Percentiles rank a stretch among this genome's conserved stretches.
phyloP scores from a whole-genome alignment of 441 rosid genomes.

The Sinapis alba region DNA sequence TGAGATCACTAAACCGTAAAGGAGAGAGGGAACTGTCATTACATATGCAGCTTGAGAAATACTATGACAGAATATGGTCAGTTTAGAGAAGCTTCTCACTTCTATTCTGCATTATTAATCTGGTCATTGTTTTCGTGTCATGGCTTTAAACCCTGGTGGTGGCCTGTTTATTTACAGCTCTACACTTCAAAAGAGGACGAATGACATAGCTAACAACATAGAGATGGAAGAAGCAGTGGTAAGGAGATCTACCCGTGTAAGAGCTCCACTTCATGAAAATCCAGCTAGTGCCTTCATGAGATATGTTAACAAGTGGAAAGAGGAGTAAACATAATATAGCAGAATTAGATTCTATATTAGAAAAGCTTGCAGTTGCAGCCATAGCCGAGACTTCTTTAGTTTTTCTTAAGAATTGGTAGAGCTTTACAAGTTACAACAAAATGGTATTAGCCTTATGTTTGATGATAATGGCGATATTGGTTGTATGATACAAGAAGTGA shows the following conservation, averaged over 20 bases:
- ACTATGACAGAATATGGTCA: slow-evolving; percentile 77
- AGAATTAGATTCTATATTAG: slow-evolving; percentile 31
- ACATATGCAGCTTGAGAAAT: slow-evolving; percentile 64
- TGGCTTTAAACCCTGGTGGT: slow-evolving; percentile 3
- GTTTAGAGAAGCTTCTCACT: slow-evolving; percentile 20
- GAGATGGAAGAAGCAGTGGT: slow-evolving; percentile 81
- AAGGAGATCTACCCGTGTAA: slow-evolving; percentile 89
- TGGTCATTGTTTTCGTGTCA: neutral
- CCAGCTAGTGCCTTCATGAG: slow-evolving; percentile 76
- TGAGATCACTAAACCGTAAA: slow-evolving; percentile 83
- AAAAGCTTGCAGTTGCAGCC: slow-evolving; percentile 34
- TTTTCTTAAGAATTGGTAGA: too few species aligned
- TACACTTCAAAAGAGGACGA: slow-evolving; percentile 73
- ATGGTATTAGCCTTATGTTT: too few species aligned
- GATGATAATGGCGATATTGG: too few species aligned
- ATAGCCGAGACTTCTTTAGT: too few species aligned
- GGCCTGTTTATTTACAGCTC: slow-evolving; percentile 45
- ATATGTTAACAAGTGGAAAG: slow-evolving; percentile 95
- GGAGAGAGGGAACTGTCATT: slow-evolving; percentile 93
- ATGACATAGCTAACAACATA: slow-evolving; percentile 58
- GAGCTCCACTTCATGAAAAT: slow-evolving; percentile 83
- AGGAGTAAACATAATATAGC: slow-evolving; percentile 54
- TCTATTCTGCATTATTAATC: slow-evolving; percentile 11
- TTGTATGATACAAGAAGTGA: too few species aligned
- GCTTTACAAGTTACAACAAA: too few species aligned